Evolutionary conservation across 1,139 yeast genomes (phyloP).

Genomic region (Yamadazyma triangularis): DNA sequence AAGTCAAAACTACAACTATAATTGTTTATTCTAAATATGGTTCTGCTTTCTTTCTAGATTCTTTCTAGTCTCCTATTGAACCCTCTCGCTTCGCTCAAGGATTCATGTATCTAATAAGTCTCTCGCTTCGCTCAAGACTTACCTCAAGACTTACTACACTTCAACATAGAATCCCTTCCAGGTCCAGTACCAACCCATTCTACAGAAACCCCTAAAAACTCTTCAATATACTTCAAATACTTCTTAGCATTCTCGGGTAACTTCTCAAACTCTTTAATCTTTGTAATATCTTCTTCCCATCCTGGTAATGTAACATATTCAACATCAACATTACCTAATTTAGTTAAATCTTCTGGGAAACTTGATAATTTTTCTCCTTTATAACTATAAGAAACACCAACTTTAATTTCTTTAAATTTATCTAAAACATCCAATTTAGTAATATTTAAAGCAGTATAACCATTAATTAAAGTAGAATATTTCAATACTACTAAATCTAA

Average conservation of each 20-base stretch:
- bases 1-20: too few relatives aligned
- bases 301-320: constrained; percentile 90
- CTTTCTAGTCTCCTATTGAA: too few relatives aligned
- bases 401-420: constrained; percentile 78
- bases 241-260: constrained; percentile 85
- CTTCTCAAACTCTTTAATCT: constrained; percentile 62
- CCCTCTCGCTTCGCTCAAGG: too few relatives aligned
- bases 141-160: too few relatives aligned
- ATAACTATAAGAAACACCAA: constrained; percentile 76
- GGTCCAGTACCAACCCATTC: constrained; percentile 99
- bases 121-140: too few relatives aligned
- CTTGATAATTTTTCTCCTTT: constrained; percentile 69
- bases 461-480: constrained; percentile 87
- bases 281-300: constrained; percentile 84
- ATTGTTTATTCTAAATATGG: too few relatives aligned
- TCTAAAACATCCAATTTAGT: constrained; percentile 95
- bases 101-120: too few relatives aligned
- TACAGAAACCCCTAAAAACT: constrained; percentile 75
- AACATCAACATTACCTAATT: constrained; percentile 84
- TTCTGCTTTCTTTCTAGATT: too few relatives aligned
- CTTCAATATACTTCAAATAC: constrained; percentile 81
- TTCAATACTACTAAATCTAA: constrained; percentile 91
- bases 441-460: constrained; percentile 89
- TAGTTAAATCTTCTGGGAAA: constrained; percentile 89
- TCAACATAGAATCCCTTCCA: constrained; percentile 82